Conservation (phyloP, 2,329 filamentous ascomycete genomes). For the Penicillium sp. region DNA sequence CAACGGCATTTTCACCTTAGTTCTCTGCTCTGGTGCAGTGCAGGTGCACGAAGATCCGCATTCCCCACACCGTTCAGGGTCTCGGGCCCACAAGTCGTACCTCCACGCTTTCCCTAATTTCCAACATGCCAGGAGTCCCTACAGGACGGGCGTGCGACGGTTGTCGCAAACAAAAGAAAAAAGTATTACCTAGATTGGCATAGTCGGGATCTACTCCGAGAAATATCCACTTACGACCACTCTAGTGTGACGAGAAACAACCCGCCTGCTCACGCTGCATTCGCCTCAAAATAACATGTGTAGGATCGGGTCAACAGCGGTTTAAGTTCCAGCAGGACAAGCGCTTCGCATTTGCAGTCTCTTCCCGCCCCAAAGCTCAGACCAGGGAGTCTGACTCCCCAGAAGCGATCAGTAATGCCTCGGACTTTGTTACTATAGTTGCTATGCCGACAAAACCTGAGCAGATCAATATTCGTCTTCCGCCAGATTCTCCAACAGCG, state of each 20-base stretch:
- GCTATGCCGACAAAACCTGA: not conserved
- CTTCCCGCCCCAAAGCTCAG: not conserved
- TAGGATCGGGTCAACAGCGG: slow-evolving; percentile 49
- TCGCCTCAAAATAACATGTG: slow-evolving; percentile 46
- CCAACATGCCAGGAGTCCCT: slow-evolving; percentile 53
- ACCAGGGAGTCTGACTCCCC: not conserved
- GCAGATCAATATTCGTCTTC: not conserved
- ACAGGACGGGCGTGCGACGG: slow-evolving; percentile 53
- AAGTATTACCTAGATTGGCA: slow-evolving; percentile 30
- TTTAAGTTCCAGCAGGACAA: slow-evolving; percentile 51
- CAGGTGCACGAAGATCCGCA: not conserved
- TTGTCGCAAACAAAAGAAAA: slow-evolving; percentile 56
- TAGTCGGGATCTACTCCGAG: not conserved
- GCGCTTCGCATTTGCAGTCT: slow-evolving; percentile 6
- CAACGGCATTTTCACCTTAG: not conserved
- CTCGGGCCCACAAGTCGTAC: not conserved
- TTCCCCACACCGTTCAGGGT: not conserved
- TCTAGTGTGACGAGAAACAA: slow-evolving; percentile 49
- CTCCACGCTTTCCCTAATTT: not conserved
- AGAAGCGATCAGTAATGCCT: not conserved
- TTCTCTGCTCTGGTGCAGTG: not conserved
- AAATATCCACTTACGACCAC: not conserved
- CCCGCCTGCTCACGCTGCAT: slow-evolving; percentile 50
- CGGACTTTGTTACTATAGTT: not conserved
- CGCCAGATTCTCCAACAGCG: slow-evolving; percentile 3